Evolutionary conservation across 192 early-diverging fungal species (phyloP).

Genomic region (Podila clonocystis): DNA sequence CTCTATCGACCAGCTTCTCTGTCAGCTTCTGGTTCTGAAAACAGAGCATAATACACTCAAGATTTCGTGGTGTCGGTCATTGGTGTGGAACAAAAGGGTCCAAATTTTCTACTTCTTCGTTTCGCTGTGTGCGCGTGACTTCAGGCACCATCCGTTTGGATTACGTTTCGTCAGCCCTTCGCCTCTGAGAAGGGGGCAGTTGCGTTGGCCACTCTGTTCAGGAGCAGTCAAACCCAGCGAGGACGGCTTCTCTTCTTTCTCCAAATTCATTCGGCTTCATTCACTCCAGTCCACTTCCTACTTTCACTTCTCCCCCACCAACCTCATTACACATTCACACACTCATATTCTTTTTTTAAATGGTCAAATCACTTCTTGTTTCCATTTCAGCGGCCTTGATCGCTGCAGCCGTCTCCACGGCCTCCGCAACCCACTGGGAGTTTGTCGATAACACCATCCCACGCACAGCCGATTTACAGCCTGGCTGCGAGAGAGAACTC

Average conservation of each 20-base stretch:
- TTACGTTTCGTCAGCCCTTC: too few relatives aligned
- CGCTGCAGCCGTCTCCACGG: slow-evolving; percentile 23
- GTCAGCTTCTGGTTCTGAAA: slow-evolving; percentile 91
- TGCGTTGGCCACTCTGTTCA: neutral
- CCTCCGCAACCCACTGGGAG: slow-evolving; percentile 23
- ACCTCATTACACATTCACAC: neutral
- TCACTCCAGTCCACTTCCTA: neutral
- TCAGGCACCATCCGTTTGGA: too few relatives aligned
- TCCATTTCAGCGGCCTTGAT: slow-evolving; percentile 37
- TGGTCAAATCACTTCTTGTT: slow-evolving; percentile 34
- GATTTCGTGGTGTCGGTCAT: too few relatives aligned
- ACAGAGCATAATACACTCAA: too few relatives aligned
- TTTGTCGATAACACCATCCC: slow-evolving; percentile 30
- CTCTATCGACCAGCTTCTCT: slow-evolving; percentile 80
- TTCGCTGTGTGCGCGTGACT: too few relatives aligned
- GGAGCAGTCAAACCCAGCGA: neutral
- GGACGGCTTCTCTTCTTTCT: neutral
- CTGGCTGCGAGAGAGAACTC: slow-evolving; percentile 32
- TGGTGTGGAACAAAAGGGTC: too few relatives aligned
- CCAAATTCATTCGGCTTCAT: neutral
- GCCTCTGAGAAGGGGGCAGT: too few relatives aligned
- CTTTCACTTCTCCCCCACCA: neutral
- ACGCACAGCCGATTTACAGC: slow-evolving; percentile 28
- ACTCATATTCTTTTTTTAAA: neutral
- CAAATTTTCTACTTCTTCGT: too few relatives aligned